Conservation (phyloP, 129 eudicot species). For the Sambucus nigra region DNA sequence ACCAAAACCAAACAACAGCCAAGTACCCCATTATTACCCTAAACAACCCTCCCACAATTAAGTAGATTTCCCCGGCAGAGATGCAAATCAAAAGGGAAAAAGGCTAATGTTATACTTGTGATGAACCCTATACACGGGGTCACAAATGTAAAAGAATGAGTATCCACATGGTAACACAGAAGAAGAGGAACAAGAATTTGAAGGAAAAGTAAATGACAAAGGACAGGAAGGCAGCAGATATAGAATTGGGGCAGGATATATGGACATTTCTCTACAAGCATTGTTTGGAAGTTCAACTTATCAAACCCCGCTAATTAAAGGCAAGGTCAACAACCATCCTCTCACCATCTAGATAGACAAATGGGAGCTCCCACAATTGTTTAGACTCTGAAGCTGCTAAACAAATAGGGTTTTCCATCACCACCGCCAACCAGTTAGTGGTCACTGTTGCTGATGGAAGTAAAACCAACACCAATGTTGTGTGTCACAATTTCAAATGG, state of each 20-base stretch:
- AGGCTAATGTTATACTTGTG: not conserved
- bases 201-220: no score
- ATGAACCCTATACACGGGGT: not conserved
- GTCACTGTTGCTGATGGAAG: constrained; percentile 1
- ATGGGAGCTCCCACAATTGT: not conserved
- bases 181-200: not conserved
- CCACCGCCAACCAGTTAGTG: not conserved
- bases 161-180: not conserved
- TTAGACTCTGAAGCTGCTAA: no score
- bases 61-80: not conserved
- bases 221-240: not conserved
- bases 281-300: not conserved
- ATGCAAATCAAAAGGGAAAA: not conserved
- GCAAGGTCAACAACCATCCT: not conserved
- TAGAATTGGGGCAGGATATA: no score
- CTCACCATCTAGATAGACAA: not conserved
- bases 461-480: not conserved
- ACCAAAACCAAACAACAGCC: no score
- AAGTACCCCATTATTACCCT: no score
- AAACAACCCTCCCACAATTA: not conserved
- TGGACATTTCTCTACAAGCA: not conserved
- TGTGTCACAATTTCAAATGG: not conserved
- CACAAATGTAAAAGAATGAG: not conserved
- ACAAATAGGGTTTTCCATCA: no score
- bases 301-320: not conserved